Evolutionary conservation across 2,329 filamentous ascomycete species (phyloP), one percentile per base, ranked within the genome.

Genomic region (Pestalotiopsis sp.): DNA sequence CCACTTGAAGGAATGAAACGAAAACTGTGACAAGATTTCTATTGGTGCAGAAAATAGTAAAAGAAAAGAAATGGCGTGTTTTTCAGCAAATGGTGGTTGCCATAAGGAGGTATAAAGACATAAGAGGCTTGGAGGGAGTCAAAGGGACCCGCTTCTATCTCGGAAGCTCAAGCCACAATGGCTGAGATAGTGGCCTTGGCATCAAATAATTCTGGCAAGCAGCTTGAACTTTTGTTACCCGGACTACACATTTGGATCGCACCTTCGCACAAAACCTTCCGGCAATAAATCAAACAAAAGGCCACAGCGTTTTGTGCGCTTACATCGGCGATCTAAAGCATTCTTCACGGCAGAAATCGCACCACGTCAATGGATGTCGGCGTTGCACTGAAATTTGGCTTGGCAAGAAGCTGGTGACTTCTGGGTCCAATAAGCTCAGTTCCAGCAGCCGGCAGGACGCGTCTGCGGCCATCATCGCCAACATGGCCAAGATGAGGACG

Each of bases 401-500:
- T 52, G 67, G 38, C 44, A 63, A 61, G 61, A 48, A 66, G 61
- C 69, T 63, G 57, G n/a, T 52, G 44, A n/a, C 44, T 52, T 52
- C 20, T 20, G 44, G 44, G 44, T 52, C 44, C 17, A 52, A 35
- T 9, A 35, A 52, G 39, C 60, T 60, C 14, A 22, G 20, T 44
- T 63, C 65, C 38, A 58, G n/a, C 10, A 58, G 3, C 55, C 30
- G 30, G 30, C 30, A 35, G 7, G 30, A 35, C 30, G 30, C 30
- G 30, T 35, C 30, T 35, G 30, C 30, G 30, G 7, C 7, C 30
- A 35, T 9, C 30, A 35, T 7, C 30, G 30, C 30, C 30, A 35
- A 35, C 1, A 17, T 35, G 26, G 20, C 10, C 58, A 61, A 61
- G 55, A 78, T 78, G 76, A 72, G 72, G 65, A 74, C 75, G 62